A percentile compares a stretch with the other conserved stretches of the same genome.
phyloP scores from a whole-genome alignment of 2,329 filamentous ascomycete genomes.

The Stagonosporopsis cucurbitacearum region DNA sequence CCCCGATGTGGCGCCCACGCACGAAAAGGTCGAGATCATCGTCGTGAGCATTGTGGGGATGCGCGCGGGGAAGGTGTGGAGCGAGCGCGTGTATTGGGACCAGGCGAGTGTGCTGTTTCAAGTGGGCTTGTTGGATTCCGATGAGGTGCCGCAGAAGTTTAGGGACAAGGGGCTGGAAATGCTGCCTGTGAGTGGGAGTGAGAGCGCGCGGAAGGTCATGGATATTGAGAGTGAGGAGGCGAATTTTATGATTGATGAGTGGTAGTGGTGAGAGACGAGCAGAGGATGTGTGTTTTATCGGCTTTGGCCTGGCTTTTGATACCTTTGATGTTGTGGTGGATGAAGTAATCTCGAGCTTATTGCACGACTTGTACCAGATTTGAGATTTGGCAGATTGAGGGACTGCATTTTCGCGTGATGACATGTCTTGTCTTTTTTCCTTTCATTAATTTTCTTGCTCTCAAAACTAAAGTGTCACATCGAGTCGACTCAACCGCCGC shows the following conservation, averaged over 20 bases:
- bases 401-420: no score
- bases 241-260: conserved; percentile 57
- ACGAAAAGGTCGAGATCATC: conserved; percentile 63
- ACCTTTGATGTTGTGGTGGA: neutral
- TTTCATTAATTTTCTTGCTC: no score
- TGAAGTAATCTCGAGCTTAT: no score
- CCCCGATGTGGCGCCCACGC: conserved; percentile 63
- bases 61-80: conserved; percentile 60
- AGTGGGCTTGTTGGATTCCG: conserved; percentile 62
- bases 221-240: conserved; percentile 51
- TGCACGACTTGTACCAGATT: no score
- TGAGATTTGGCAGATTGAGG: no score
- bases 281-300: no score
- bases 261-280: conserved; percentile 39
- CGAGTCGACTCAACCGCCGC: no score
- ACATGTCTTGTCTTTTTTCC: no score
- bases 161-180: conserved; percentile 55
- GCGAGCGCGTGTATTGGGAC: conserved; percentile 68
- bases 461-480: no score
- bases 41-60: conserved; percentile 64
- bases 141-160: conserved; percentile 58
- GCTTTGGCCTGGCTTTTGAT: neutral
- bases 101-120: conserved; percentile 67
- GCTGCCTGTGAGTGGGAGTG: conserved; percentile 55
- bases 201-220: conserved; percentile 57